Evolutionary conservation across 1,139 yeast genomes (phyloP).

Genomic region (Scheffersomyces segobiensis): DNA sequence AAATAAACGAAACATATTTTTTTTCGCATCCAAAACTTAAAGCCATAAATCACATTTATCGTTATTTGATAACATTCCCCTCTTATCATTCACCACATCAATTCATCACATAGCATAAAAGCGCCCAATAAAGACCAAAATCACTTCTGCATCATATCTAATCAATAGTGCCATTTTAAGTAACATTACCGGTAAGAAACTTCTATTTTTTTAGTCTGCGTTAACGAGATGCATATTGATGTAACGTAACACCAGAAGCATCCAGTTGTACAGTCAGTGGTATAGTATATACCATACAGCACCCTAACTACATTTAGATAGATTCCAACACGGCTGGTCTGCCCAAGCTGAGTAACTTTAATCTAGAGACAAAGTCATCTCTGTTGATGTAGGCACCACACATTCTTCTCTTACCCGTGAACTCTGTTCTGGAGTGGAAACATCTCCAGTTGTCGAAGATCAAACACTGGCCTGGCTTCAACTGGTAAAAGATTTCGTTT

Average conservation of each 20-base stretch:
- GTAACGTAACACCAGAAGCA: background rate
- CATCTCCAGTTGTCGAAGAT: constrained; percentile 80
- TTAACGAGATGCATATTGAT: background rate
- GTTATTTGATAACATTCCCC: background rate
- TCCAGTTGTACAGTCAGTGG: background rate
- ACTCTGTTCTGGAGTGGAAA: constrained; percentile 69
- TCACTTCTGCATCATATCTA: background rate
- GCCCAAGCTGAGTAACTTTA: constrained; percentile 54
- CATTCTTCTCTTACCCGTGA: constrained; percentile 70
- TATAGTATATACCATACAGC: background rate
- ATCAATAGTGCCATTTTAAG: background rate
- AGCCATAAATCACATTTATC: background rate
- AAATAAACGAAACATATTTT: background rate
- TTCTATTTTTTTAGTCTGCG: background rate
- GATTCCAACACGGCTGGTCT: constrained; percentile 48
- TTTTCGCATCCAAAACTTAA: background rate
- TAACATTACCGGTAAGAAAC: background rate
- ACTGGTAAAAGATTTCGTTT: constrained; percentile 57
- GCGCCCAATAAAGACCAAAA: background rate
- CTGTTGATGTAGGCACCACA: constrained; percentile 77
- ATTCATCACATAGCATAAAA: background rate
- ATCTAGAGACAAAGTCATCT: constrained; percentile 65
- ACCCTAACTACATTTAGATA: constrained; percentile 15
- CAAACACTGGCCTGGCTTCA: constrained; percentile 67
- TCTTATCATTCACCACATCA: background rate